A percentile compares a stretch with the other conserved stretches of the same genome.
These are phyloP conservation scores for Ilyonectria destructans DNA, from an alignment of 2,329 filamentous ascomycete genomes.

Conservation along the genomic window DNA sequence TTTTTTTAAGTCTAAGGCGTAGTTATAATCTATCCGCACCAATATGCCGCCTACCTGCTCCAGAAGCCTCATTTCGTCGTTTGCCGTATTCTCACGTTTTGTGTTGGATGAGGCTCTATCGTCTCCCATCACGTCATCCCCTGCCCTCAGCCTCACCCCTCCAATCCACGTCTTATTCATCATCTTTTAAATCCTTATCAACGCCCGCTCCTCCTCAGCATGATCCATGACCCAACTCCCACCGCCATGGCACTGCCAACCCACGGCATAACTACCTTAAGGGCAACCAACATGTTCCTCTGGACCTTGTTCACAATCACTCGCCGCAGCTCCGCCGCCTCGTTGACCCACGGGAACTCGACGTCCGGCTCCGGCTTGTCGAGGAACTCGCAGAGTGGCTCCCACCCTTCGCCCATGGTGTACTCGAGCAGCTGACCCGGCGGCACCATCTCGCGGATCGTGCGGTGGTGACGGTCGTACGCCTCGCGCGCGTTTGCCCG, in stretches of 20 bases:
- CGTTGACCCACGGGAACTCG: conserved; percentile 54
- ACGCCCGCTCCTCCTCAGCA: conserved; percentile 16
- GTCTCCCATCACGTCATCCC: background rate
- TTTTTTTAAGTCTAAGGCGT: background rate
- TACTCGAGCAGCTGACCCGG: conserved; percentile 52
- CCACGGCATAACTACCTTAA: conserved; percentile 38
- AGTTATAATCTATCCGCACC: background rate
- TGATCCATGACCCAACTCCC: conserved; percentile 33
- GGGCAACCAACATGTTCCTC: conserved; percentile 28
- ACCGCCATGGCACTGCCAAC: conserved; percentile 26
- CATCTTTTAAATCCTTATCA: background rate
- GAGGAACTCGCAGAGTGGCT: conserved; percentile 56
- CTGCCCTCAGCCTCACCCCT: background rate
- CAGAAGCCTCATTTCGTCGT: background rate
- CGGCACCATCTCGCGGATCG: conserved; percentile 49
- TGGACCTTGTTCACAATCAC: conserved; percentile 28
- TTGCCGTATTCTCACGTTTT: background rate
- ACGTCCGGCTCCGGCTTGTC: conserved; percentile 51
- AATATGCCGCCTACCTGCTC: background rate
- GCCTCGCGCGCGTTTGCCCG: conserved; percentile 40
- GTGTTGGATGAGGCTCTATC: background rate
- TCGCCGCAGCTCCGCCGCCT: conserved; percentile 43
- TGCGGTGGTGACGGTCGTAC: conserved; percentile 51
- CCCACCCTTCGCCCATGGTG: conserved; percentile 54
- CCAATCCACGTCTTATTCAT: too few relatives aligned